Evolutionary conservation across 208 protist genomes (phyloP).

Genomic region (Lotmaria passim): DNA sequence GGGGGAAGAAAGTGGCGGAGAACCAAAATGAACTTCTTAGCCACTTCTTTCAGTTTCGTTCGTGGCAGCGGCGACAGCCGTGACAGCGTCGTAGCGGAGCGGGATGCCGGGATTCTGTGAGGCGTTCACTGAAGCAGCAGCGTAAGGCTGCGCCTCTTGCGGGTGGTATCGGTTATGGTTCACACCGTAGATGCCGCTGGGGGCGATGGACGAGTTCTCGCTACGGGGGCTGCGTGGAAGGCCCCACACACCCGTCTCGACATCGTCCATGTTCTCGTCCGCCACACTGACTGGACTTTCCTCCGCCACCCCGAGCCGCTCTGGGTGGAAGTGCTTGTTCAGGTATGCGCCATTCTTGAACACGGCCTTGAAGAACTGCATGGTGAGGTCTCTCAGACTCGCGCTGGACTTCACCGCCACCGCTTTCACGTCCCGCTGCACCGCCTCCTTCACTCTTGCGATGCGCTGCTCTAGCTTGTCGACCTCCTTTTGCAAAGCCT

Average conservation of each 20-base stretch:
- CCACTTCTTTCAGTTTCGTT: too few species aligned
- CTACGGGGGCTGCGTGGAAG: slow-evolving; percentile 2
- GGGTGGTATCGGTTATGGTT: slow-evolving; percentile 11
- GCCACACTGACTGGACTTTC: background rate
- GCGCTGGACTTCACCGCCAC: slow-evolving; percentile 12
- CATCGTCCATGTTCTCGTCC: background rate
- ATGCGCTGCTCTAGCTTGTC: slow-evolving; percentile 5
- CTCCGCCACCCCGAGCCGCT: background rate
- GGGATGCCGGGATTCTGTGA: slow-evolving; percentile 17
- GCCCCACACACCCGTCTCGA: slow-evolving; percentile 4
- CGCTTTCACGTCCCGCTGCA: slow-evolving; percentile 4
- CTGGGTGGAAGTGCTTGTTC: background rate
- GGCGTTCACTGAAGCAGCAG: background rate
- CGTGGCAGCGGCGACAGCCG: background rate
- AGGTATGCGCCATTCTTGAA: slow-evolving; percentile 13
- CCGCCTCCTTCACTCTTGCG: background rate
- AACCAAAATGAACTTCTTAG: too few species aligned
- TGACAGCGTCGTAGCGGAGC: slow-evolving; percentile 9
- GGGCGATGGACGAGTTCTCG: slow-evolving; percentile 15
- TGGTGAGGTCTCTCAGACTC: background rate
- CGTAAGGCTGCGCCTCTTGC: background rate
- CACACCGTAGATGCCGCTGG: slow-evolving; percentile 16
- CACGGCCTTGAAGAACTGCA: slow-evolving; percentile 21
- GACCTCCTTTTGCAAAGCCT: slow-evolving; percentile 13
- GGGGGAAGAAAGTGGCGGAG: background rate